A percentile compares a stretch with the other conserved stretches of the same genome.
Conservation (phyloP, 306 rosid species). For the Quercus glauca region DNA sequence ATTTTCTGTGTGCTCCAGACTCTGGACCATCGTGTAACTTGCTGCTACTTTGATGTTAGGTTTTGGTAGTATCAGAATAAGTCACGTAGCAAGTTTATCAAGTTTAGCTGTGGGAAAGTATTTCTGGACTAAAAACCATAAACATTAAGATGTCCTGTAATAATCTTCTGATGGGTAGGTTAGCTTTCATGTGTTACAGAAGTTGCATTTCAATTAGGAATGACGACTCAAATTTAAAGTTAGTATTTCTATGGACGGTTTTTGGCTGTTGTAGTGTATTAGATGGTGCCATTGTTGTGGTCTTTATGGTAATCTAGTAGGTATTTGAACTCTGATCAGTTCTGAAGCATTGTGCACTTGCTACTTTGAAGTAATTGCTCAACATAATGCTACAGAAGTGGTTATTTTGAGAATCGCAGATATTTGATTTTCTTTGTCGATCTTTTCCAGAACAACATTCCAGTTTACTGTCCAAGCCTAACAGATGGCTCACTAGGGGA, state of each 20-base stretch:
- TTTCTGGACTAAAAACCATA: neutral
- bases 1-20: neutral
- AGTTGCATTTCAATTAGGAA: neutral
- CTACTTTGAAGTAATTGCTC: neutral
- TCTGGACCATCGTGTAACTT: neutral
- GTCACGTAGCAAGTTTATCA: neutral
- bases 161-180: neutral
- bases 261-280: neutral
- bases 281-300: neutral
- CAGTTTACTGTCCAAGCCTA: constrained; percentile 89
- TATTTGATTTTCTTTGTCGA: constrained; percentile 2
- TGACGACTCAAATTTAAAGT: neutral
- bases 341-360: neutral
- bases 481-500: constrained; percentile 98
- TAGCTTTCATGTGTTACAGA: neutral
- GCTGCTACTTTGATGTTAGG: neutral
- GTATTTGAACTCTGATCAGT: neutral
- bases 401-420: neutral
- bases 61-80: neutral
- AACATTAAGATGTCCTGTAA: neutral
- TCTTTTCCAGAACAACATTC: constrained; percentile 73
- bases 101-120: neutral
- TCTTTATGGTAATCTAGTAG: neutral
- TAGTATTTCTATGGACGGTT: neutral
- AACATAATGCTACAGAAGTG: neutral